These are phyloP conservation scores for Inonotus hispidus DNA, from an alignment of 1,284 basidiomycete genomes.

Conservation along the genomic window DNA sequence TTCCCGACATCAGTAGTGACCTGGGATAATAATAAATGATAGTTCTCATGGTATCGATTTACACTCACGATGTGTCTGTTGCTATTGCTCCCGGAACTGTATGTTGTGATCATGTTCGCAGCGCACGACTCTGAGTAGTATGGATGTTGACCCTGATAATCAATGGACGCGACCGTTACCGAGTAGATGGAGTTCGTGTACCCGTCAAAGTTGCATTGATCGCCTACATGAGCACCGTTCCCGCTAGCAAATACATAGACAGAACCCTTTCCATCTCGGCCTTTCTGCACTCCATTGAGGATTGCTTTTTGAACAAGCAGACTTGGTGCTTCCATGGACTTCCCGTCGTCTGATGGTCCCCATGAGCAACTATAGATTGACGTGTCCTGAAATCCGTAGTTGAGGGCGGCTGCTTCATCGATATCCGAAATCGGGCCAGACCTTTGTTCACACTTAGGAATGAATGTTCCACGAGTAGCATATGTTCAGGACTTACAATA, in stretches of 20 bases:
- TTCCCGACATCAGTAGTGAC: constrained; percentile 93
- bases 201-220: constrained; percentile 99
- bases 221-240: constrained; percentile 86
- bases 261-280: constrained; percentile 86
- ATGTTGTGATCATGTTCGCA: constrained; percentile 95
- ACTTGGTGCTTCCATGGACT: constrained; percentile 91
- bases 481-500: constrained; percentile 42
- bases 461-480: not conserved
- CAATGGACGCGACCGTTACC: constrained; percentile 92
- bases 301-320: constrained; percentile 93
- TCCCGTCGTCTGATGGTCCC: constrained; percentile 96
- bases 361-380: constrained; percentile 96
- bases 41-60: no score
- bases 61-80: constrained; percentile 74
- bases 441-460: not conserved
- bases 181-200: constrained; percentile 99
- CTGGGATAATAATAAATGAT: constrained; percentile 36
- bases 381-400: constrained; percentile 89
- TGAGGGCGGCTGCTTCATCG: constrained; percentile 94
- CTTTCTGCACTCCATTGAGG: constrained; percentile 93
- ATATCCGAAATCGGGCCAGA: constrained; percentile 96
- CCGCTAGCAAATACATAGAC: constrained; percentile 98
- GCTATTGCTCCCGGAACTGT: constrained; percentile 84
- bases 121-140: constrained; percentile 97
- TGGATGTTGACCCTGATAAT: constrained; percentile 89